Evolutionary conservation across 2,329 filamentous ascomycete species (phyloP), one percentile per base, ranked within the genome.

Genomic region (Byssothecium circinans): DNA sequence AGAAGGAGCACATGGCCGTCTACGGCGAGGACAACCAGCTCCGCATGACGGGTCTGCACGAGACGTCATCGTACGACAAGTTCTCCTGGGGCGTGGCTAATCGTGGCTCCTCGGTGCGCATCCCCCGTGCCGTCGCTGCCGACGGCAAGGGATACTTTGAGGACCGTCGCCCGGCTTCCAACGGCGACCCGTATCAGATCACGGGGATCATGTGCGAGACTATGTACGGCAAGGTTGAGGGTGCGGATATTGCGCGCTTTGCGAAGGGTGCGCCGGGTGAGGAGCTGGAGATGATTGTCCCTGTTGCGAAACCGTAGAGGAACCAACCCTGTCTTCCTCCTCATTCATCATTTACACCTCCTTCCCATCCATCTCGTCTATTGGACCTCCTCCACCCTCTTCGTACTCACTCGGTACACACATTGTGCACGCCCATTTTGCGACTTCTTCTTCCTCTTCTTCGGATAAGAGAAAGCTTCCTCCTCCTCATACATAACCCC

Each of bases 101-200:
- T 86, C 91, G 94, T 76, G 94, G 92, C 68, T 87, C 89, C 50
- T 95, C 88, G 32, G 91, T 97, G 67, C 89, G 94, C 73, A 94
- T 99, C 63, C 91, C 91, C 64, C 86, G 91, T 65, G 85, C 90
- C 65, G 84, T 82, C 62, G 91, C 88, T 40, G 85, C 88, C 71
- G 89, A 95, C 75, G 90, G 90, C 74, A 94, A 88, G 78, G 91
- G 91, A 57, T 96, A 96, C 83, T 96, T 96, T 60, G 91, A 96
- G 75, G 76, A 79, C 67, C 75, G 76, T 55, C 71, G 76, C 57
- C 76, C 76, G 48, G 91, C 91, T 47, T 92, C 88, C 68, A 95
- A 94, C 74, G 89, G 85, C 56, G 88, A 91, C 74, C 89, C 89
- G 52, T 94, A 95, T 77, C 88, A 90, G 75, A 89, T 86, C 67